Percentiles rank a stretch among this genome's conserved stretches.
Evolutionary conservation across 768 basidiomycete species (phyloP).

Genomic region (Auricularia sp.): DNA sequence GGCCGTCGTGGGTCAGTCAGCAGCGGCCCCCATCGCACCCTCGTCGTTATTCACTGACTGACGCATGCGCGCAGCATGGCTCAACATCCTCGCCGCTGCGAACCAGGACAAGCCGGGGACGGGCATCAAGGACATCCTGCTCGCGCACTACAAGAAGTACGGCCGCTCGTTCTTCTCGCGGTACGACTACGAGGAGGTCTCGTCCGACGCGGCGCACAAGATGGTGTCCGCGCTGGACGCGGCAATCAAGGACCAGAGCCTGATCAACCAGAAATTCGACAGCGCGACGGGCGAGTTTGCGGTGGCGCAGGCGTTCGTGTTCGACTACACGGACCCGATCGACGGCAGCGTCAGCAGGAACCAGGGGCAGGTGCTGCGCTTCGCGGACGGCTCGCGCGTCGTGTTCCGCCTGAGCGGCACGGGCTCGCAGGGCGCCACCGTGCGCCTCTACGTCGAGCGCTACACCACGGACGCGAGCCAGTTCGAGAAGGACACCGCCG

Average conservation of each 20-base stretch:
- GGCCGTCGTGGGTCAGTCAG: slow-evolving; percentile 73
- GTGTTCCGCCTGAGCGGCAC: slow-evolving; percentile 96
- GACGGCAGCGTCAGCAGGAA: slow-evolving; percentile 87
- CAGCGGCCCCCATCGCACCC: neutral
- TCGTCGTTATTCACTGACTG: neutral
- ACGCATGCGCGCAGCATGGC: slow-evolving; percentile 57
- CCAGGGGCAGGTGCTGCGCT: slow-evolving; percentile 90
- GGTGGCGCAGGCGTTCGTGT: slow-evolving; percentile 70
- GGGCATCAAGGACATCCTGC: slow-evolving; percentile 85
- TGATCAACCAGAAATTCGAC: slow-evolving; percentile 27
- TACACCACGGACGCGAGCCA: slow-evolving; percentile 51
- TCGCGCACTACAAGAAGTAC: slow-evolving; percentile 81
- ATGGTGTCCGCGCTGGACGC: slow-evolving; percentile 68
- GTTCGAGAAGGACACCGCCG: slow-evolving; percentile 48
- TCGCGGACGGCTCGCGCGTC: slow-evolving; percentile 85
- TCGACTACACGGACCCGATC: slow-evolving; percentile 98
- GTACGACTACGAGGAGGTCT: slow-evolving; percentile 98
- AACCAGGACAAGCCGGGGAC: slow-evolving; percentile 70
- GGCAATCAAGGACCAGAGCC: no score
- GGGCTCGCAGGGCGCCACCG: slow-evolving; percentile 91
- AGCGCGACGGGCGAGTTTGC: slow-evolving; percentile 66
- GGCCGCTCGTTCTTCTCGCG: slow-evolving; percentile 98
- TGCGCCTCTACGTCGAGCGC: slow-evolving; percentile 91
- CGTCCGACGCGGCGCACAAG: slow-evolving; percentile 80
- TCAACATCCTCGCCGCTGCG: slow-evolving; percentile 86